Evolutionary conservation across 1,284 basidiomycete species (phyloP).

Genomic region (Apiotrichum gamsii): DNA sequence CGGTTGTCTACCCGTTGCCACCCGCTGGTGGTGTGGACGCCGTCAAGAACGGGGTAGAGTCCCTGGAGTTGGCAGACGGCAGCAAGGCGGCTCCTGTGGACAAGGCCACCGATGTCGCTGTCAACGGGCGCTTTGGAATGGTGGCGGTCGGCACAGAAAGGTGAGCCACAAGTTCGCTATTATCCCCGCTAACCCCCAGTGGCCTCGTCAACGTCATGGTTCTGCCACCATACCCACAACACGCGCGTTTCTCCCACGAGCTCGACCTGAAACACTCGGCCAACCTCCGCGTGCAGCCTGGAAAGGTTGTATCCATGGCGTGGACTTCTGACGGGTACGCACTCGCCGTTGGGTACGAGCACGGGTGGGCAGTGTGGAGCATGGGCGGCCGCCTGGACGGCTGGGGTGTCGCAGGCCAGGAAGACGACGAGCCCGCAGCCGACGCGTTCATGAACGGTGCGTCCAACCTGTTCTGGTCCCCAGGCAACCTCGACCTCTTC

Average conservation of each 20-base stretch:
- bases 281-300: slow-evolving; percentile 51
- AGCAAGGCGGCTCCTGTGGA: slow-evolving; percentile 35
- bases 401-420: slow-evolving; percentile 57
- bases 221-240: slow-evolving; percentile 28
- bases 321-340: slow-evolving; percentile 96
- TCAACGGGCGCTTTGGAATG: slow-evolving; percentile 79
- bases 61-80: background rate
- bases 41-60: slow-evolving; percentile 4
- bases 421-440: slow-evolving; percentile 44
- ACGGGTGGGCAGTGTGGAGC: slow-evolving; percentile 87
- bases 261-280: slow-evolving; percentile 33
- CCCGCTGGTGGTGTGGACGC: slow-evolving; percentile 2
- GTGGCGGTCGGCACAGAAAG: slow-evolving; percentile 68
- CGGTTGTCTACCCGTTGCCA: slow-evolving; percentile 16
- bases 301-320: slow-evolving; percentile 67
- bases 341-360: slow-evolving; percentile 87
- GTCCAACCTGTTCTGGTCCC: slow-evolving; percentile 66
- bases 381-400: slow-evolving; percentile 71
- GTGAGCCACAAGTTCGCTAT: background rate
- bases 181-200: slow-evolving; percentile 31
- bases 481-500: slow-evolving; percentile 81
- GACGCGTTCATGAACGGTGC: slow-evolving; percentile 78
- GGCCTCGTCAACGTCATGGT: slow-evolving; percentile 55
- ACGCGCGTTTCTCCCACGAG: slow-evolving; percentile 26
- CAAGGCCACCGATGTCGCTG: slow-evolving; percentile 57